Evolutionary conservation across 495 filamentous ascomycete species (phyloP), one percentile per base, ranked within the genome.

Genomic region (Penicillium cinerascens): DNA sequence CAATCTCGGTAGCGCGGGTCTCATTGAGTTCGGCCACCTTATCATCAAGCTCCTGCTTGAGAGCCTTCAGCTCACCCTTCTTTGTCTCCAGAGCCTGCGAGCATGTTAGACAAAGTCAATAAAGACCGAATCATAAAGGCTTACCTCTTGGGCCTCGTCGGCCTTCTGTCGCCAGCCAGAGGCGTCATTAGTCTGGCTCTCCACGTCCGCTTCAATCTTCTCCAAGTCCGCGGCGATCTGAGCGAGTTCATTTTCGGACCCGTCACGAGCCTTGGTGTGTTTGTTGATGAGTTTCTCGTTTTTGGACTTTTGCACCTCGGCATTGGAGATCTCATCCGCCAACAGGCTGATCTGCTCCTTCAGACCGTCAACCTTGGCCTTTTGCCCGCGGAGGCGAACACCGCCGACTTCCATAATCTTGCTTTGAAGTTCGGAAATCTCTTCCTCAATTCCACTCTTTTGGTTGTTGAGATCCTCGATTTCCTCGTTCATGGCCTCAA

Each of bases 361-460:
- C 44, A 87, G 71, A 21, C 87, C 83, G 68, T 97, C 93, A n/a
- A 98, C 92, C 71, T 88, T 96, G 26, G 88, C 86, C 60, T 93
- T 92, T 64, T 97, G 92, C 21, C 85, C 81, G 41, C 93, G 84
- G 9, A 98, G 83, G 65, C 88, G 87, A 40, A 97, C 91, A 72
- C 93, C 93, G 53, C 93, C 93, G 48, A 95, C 85, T 70, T 96
- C 87, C 92, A 97, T 97, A 60, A 98, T 97, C 76, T 93, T 95
- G 75, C 89, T 86, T 67, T 97, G 92, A 17, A 98, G 78, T 2
- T 73, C 76, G 69, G 93, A 89, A 58, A 98, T 96, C 67, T 96
- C 93, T 36, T 86, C 83, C 59, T 98, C 95, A 18, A 96, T 84
- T 23, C 84, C 89, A 15, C 86, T 77, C 36, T 88, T 96, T 66